A percentile compares a stretch with the other conserved stretches of the same genome.
phyloP scores from a whole-genome alignment of 768 basidiomycete genomes.

The Lentinula aciculospora region DNA sequence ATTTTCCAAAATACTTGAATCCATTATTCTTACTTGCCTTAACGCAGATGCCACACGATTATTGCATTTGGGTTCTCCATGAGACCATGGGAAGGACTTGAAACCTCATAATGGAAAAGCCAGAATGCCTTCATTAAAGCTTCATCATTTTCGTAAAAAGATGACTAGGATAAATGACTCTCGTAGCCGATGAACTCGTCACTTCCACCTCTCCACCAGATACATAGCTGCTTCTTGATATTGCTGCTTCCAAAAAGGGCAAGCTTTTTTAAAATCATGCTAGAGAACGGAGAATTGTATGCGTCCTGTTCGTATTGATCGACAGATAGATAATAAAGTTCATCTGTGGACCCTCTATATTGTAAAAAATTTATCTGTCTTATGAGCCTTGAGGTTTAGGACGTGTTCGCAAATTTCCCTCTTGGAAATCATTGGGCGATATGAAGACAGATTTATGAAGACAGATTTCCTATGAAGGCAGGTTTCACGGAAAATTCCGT shows the following conservation, averaged over 20 bases:
- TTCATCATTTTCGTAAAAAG: background rate
- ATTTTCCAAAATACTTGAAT: background rate
- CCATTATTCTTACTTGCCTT: too few relatives aligned
- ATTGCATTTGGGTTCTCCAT: too few relatives aligned
- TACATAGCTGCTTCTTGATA: background rate
- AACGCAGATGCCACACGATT: too few relatives aligned
- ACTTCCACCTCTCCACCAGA: background rate
- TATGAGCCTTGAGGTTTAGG: background rate
- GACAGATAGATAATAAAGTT: background rate
- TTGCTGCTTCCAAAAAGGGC: background rate
- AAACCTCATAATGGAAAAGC: background rate
- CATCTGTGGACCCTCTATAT: background rate
- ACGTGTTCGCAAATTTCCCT: background rate
- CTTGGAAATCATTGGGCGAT: background rate
- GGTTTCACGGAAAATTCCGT: too few relatives aligned
- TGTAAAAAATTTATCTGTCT: background rate
- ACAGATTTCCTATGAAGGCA: too few relatives aligned
- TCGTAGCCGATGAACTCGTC: background rate
- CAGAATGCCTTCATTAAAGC: too few relatives aligned
- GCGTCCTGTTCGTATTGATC: background rate
- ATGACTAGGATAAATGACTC: background rate
- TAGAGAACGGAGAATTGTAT: background rate
- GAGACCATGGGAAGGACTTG: background rate
- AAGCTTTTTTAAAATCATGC: background rate
- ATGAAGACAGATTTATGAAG: too few relatives aligned